These are phyloP conservation scores for Chlorella sp. DNA, from an alignment of 139 green algal species.

Conservation along the genomic window DNA sequence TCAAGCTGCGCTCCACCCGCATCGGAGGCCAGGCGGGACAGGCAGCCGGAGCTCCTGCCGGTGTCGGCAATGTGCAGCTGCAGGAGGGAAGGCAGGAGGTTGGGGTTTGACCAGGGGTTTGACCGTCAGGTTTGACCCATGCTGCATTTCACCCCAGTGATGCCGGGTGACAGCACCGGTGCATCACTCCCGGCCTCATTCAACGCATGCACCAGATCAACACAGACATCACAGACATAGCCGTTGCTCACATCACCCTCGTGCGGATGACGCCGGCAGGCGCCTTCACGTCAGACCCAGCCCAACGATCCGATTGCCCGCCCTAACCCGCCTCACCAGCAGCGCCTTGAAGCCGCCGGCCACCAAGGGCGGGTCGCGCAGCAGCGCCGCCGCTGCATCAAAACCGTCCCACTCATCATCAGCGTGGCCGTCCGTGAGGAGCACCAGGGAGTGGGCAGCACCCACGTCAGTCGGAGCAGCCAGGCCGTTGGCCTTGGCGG, in stretches of 20 bases:
- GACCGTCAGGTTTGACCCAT: too few relatives aligned
- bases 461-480: neutral
- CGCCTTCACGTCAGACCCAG: neutral
- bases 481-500: too few relatives aligned
- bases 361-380: neutral
- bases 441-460: neutral
- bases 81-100: neutral
- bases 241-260: too few relatives aligned
- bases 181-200: too few relatives aligned
- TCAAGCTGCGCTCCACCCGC: neutral
- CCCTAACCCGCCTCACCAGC: neutral
- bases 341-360: neutral
- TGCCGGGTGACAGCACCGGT: too few relatives aligned
- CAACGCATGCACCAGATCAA: too few relatives aligned
- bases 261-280: neutral
- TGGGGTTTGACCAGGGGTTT: neutral
- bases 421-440: neutral
- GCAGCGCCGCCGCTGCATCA: neutral
- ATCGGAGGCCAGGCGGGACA: neutral
- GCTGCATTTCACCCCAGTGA: neutral
- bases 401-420: neutral
- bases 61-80: neutral
- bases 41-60: neutral
- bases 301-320: neutral
- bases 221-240: too few relatives aligned